A percentile compares a stretch with the other conserved stretches of the same genome.
These are phyloP conservation scores for Anthracocystis walkeri DNA, from an alignment of 1,284 basidiomycete genomes.

Conservation along the genomic window DNA sequence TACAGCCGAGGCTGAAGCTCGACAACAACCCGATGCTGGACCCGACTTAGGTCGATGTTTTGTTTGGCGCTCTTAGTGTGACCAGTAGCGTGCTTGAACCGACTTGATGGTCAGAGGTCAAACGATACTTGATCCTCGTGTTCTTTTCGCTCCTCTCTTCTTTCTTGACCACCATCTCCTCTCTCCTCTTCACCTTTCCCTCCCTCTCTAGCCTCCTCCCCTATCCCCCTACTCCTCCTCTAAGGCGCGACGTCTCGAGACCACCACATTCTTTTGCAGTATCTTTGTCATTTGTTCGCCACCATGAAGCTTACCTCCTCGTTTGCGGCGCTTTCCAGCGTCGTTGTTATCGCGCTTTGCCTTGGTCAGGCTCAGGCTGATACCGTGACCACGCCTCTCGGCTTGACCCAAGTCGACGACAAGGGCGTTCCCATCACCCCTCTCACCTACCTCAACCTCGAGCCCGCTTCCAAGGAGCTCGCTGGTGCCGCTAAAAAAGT, in stretches of 20 bases:
- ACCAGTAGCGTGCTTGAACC: background rate
- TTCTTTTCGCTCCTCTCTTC: background rate
- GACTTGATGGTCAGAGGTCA: background rate
- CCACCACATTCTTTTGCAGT: conserved; percentile 35
- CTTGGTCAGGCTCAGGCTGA: conserved; percentile 43
- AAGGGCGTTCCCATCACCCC: conserved; percentile 38
- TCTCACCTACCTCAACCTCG: conserved; percentile 45
- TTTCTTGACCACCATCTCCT: conserved; percentile 3
- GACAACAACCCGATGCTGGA: background rate
- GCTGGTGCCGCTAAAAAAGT: conserved; percentile 36
- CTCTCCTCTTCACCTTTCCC: conserved; percentile 1
- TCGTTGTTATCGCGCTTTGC: conserved; percentile 38
- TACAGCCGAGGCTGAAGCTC: background rate
- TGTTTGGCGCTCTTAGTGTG: background rate
- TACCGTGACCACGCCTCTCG: conserved; percentile 32
- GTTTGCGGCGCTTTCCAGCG: conserved; percentile 37
- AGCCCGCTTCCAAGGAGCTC: conserved; percentile 34
- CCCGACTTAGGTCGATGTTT: background rate
- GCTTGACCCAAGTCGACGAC: conserved; percentile 44
- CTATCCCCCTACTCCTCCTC: background rate
- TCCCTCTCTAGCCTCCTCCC: background rate
- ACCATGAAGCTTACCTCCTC: conserved; percentile 44
- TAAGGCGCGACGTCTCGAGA: background rate
- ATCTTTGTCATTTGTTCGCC: conserved; percentile 5
- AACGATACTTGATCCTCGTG: background rate